These are phyloP conservation scores for Physaria fendleri DNA, from an alignment of 345 rosid genomes.

Conservation along the genomic window DNA sequence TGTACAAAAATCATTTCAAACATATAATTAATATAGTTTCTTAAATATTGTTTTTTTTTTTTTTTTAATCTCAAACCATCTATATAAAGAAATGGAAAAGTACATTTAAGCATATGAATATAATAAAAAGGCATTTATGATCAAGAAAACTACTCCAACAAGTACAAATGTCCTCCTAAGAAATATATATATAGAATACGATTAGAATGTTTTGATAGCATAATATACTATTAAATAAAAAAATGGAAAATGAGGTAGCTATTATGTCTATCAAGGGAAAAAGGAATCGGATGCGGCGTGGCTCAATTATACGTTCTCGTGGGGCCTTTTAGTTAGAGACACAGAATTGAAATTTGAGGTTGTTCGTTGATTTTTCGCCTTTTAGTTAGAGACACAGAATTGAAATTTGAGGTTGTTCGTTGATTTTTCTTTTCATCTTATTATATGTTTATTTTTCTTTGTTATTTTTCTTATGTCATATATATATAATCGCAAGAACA, in stretches of 20 bases:
- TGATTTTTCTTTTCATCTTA: slow-evolving; percentile 8
- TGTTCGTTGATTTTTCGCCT: slow-evolving; percentile 13
- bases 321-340: slow-evolving; percentile 7
- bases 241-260: not conserved
- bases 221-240: not conserved
- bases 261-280: not conserved
- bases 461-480: not conserved
- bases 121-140: no score
- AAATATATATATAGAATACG: no score
- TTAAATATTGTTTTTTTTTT: no score
- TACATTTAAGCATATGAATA: no score
- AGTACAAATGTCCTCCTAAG: not conserved
- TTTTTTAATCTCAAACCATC: no score
- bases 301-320: slow-evolving; percentile 24
- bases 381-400: no score
- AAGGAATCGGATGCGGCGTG: slow-evolving; percentile 25
- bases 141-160: not conserved
- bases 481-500: no score
- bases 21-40: no score
- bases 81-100: no score
- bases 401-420: slow-evolving; percentile 1
- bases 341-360: not conserved
- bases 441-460: not conserved
- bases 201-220: not conserved
- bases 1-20: no score